These are phyloP conservation scores for Cercospora citrullina DNA, from an alignment of 2,329 filamentous ascomycete species.

Conservation along the genomic window DNA sequence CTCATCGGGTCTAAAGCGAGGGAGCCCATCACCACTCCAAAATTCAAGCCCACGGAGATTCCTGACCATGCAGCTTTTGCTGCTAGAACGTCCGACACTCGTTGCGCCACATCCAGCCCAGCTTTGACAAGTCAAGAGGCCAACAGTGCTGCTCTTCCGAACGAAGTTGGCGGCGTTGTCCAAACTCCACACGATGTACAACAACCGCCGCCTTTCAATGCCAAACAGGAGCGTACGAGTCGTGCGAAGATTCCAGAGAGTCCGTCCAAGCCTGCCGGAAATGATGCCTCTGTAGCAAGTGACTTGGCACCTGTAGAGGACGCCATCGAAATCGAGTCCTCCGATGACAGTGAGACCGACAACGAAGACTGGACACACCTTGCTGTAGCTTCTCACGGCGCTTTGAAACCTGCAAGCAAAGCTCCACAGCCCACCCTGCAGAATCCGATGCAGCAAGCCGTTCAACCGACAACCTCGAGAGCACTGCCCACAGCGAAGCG, in stretches of 20 bases:
- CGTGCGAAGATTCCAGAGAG: neutral
- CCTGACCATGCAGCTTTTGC: neutral
- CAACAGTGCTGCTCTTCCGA: neutral
- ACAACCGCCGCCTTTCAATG: neutral
- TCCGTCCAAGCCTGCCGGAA: neutral
- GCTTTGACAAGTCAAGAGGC: neutral
- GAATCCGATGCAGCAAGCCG: neutral
- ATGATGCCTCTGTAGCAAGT: neutral
- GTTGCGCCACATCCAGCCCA: neutral
- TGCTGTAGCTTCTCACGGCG: neutral
- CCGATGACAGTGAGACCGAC: conserved; percentile 7
- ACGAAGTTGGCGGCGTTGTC: neutral
- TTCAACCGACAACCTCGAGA: neutral
- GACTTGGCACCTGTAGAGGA: neutral
- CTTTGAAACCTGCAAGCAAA: neutral
- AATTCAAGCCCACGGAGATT: conserved; percentile 3
- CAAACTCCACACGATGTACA: neutral
- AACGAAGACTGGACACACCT: conserved; percentile 9
- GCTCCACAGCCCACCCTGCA: neutral
- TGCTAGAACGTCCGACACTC: neutral
- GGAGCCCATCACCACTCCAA: neutral
- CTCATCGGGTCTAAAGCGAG: neutral
- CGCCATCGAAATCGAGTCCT: neutral
- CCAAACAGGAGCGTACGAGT: neutral
- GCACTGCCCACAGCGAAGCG: neutral